Base-by-base conservation (phyloP, 176 grass and related monocot species). In the Raddia guianensis region DNA sequence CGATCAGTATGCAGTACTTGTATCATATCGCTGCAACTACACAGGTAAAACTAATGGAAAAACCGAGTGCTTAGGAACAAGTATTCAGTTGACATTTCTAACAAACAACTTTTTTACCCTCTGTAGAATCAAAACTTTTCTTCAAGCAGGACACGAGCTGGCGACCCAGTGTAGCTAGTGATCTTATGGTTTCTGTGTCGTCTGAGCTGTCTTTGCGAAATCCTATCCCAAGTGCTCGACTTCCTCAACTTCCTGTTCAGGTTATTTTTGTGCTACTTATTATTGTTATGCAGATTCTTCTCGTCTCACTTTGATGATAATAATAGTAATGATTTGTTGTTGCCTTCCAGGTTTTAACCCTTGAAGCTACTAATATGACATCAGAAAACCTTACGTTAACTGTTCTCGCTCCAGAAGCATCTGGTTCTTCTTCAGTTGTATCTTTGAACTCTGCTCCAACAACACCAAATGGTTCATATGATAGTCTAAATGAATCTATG, bases 351-450 rank as follows among this genome's bases (percentile, higher is more conserved):
- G 93, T 99, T 65, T 88, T 99, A 87, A 99, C 96, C 19, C 90
- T 99, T 12, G 89, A 93, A 90, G 96, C 96, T 84, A 93, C 96
- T 60, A 99, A 99, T 91, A 86, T 95, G 78, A 91, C 96, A 56
- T 80, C 81, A 12, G 90, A 99, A 84, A 94, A 95, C 66, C 96
- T 99, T 86, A 99, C 90, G 40, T 78, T 99, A 88, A 95, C 90
- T 55, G 96, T 99, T 71, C 90, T 99, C 56, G 90, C 92, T 85
- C 89, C 93, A 80, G 96, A 99, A 86, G 65, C 86, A 61, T 95
- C 90, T 79, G 80, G 82, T 75, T 93, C 92, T 79, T 97, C 92
- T 82, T 95, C 92, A 19, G 90, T 95, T 72, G 76, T 93, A 71
- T 92, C 90, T 71, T 85, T 99, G 70, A 99, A 84, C 79, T 95